Percentiles rank a stretch among this genome's conserved stretches.
Conservation (phyloP, 768 basidiomycete species). For the Mycena indigotica region DNA sequence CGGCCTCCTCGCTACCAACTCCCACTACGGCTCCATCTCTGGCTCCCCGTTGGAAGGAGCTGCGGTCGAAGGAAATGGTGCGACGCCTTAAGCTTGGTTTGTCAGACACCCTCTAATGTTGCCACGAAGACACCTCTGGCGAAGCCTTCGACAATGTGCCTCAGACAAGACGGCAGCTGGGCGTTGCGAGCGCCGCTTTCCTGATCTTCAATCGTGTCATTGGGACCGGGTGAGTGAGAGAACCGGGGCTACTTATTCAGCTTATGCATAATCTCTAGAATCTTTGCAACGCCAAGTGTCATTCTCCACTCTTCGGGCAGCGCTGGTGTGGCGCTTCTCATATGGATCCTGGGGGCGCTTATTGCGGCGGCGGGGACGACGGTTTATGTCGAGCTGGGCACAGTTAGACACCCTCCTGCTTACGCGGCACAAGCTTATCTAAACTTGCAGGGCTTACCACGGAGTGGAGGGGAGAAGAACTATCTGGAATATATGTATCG, state of each 20-base stretch:
- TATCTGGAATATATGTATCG: slow-evolving; percentile 67
- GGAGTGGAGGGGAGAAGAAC: slow-evolving; percentile 72
- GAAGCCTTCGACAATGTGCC: slow-evolving; percentile 22
- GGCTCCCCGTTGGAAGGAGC: slow-evolving; percentile 19
- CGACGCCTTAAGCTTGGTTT: neutral
- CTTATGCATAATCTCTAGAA: too few species aligned
- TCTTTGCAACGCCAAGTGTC: slow-evolving; percentile 44
- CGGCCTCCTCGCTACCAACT: neutral
- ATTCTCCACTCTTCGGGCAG: slow-evolving; percentile 43
- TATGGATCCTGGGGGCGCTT: slow-evolving; percentile 46
- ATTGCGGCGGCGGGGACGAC: slow-evolving; percentile 43
- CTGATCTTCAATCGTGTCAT: slow-evolving; percentile 48
- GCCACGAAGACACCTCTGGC: slow-evolving; percentile 11
- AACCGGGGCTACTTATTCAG: too few species aligned
- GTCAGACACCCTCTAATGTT: neutral
- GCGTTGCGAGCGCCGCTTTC: slow-evolving; percentile 35
- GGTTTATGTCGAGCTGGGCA: slow-evolving; percentile 45
- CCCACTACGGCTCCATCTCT: slow-evolving; percentile 9
- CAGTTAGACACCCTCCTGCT: slow-evolving; percentile 28
- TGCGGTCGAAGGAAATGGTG: slow-evolving; percentile 20
- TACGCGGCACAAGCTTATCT: neutral
- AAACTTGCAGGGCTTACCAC: slow-evolving; percentile 50
- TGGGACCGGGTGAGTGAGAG: slow-evolving; percentile 43
- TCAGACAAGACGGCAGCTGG: slow-evolving; percentile 17
- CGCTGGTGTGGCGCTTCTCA: slow-evolving; percentile 44